Percentiles rank a stretch among this genome's conserved stretches.
Conservation (phyloP, 1,284 basidiomycete species). For the Sanghuangporus baumii region DNA sequence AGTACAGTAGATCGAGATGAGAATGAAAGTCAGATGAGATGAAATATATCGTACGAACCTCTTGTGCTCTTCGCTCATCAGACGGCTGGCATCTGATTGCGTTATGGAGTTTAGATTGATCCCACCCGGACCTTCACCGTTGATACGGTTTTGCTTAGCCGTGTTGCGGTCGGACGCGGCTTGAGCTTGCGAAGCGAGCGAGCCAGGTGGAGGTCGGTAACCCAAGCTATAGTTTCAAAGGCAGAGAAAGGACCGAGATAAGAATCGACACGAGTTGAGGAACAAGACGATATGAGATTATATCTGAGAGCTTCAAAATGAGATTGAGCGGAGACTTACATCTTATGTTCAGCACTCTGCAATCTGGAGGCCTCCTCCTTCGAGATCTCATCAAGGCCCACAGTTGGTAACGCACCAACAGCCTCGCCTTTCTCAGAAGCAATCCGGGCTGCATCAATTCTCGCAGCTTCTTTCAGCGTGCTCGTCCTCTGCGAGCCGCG, state of each 20-base stretch:
- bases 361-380: constrained; percentile 14
- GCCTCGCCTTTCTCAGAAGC: constrained; percentile 6
- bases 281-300: background rate
- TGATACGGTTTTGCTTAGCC: constrained; percentile 1
- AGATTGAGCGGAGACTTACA: background rate
- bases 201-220: constrained; percentile 15
- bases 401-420: constrained; percentile 3
- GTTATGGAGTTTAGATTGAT: background rate
- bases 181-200: constrained; percentile 18
- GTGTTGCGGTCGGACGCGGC: constrained; percentile 9
- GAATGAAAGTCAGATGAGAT: background rate
- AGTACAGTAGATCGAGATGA: background rate
- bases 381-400: constrained; percentile 13
- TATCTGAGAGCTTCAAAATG: background rate
- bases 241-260: background rate
- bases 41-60: background rate
- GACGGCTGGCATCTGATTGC: constrained; percentile 4
- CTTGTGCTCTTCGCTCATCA: constrained; percentile 13
- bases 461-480: constrained; percentile 8
- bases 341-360: constrained; percentile 18
- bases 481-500: background rate
- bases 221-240: constrained; percentile 8
- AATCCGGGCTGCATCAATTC: constrained; percentile 6
- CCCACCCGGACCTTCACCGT: constrained; percentile 3
- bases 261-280: too few species aligned